A percentile compares a stretch with the other conserved stretches of the same genome.
These are phyloP conservation scores for Dictyophora rubrovolvata DNA, from an alignment of 768 basidiomycete species.

Conservation along the genomic window DNA sequence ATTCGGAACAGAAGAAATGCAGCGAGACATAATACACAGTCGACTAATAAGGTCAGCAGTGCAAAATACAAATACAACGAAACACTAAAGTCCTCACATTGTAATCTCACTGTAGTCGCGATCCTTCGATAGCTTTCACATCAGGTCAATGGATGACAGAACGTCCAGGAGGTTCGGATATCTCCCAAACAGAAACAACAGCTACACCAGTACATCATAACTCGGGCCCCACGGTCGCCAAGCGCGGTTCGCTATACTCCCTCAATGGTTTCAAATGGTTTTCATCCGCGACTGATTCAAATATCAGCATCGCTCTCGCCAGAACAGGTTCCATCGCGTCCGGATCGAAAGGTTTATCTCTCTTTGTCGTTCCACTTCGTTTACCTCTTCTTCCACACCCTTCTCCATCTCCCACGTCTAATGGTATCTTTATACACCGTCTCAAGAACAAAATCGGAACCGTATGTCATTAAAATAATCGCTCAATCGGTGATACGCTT, in stretches of 20 bases:
- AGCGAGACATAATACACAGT: conserved; percentile 39
- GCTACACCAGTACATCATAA: conserved; percentile 27
- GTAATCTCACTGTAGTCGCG: conserved; percentile 34
- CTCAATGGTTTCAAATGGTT: conserved; percentile 78
- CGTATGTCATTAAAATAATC: background rate
- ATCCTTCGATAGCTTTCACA: conserved; percentile 52
- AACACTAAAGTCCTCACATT: too few species aligned
- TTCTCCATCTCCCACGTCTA: conserved; percentile 38
- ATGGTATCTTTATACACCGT: conserved; percentile 60
- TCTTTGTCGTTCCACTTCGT: conserved; percentile 61
- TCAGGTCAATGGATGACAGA: conserved; percentile 85
- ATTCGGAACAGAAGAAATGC: conserved; percentile 49
- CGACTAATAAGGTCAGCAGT: conserved; percentile 46
- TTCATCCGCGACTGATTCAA: conserved; percentile 70
- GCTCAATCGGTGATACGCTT: too few species aligned
- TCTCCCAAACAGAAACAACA: conserved; percentile 61
- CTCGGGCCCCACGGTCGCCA: too few species aligned
- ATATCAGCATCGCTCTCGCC: conserved; percentile 62
- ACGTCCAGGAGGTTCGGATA: conserved; percentile 64
- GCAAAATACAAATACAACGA: background rate
- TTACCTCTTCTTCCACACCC: conserved; percentile 39
- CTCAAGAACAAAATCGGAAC: conserved; percentile 77
- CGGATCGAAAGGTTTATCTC: conserved; percentile 59
- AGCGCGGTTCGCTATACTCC: conserved; percentile 41
- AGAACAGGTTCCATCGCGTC: conserved; percentile 47